Percentiles rank a stretch among this genome's conserved stretches.
Conservation (phyloP, 768 basidiomycete species). For the Lanmaoa pseudosensibilis region DNA sequence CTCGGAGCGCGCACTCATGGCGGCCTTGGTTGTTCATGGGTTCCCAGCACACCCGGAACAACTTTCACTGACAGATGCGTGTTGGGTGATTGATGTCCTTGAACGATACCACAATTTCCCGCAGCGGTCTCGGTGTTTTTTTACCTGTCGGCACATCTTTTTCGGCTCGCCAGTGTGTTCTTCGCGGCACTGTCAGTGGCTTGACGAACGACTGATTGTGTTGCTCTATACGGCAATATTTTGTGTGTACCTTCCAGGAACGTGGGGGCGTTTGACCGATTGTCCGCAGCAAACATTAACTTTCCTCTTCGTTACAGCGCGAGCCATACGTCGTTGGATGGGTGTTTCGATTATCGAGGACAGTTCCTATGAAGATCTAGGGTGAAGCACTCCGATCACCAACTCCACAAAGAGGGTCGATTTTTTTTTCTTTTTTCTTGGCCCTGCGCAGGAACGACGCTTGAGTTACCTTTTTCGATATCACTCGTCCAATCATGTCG, state of each 20-base stretch:
- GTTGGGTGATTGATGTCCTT: slow-evolving; percentile 10
- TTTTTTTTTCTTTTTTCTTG: neutral
- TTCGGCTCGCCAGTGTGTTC: slow-evolving; percentile 3
- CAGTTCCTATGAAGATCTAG: neutral
- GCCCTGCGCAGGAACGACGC: slow-evolving; percentile 4
- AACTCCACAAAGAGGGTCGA: slow-evolving; percentile 4
- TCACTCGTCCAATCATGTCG: slow-evolving; percentile 13
- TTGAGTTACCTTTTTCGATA: slow-evolving; percentile 11
- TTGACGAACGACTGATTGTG: slow-evolving; percentile 3
- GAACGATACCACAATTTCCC: slow-evolving; percentile 2
- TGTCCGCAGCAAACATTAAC: slow-evolving; percentile 6
- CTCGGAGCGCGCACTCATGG: slow-evolving; percentile 8
- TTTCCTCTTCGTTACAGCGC: neutral
- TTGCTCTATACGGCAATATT: slow-evolving; percentile 9
- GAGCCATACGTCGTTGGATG: neutral
- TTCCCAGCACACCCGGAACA: slow-evolving; percentile 8
- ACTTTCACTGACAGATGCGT: slow-evolving; percentile 12
- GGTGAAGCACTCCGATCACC: slow-evolving; percentile 8
- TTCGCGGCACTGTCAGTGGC: slow-evolving; percentile 10
- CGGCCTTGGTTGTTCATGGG: slow-evolving; percentile 6
- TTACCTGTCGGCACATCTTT: slow-evolving; percentile 7
- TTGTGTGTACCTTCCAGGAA: neutral
- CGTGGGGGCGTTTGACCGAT: slow-evolving; percentile 1
- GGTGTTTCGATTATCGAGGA: slow-evolving; percentile 12
- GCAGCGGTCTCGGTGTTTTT: slow-evolving; percentile 9